Base-by-base conservation (phyloP, 805 yeast genomes). In the Starmera caribaea region DNA sequence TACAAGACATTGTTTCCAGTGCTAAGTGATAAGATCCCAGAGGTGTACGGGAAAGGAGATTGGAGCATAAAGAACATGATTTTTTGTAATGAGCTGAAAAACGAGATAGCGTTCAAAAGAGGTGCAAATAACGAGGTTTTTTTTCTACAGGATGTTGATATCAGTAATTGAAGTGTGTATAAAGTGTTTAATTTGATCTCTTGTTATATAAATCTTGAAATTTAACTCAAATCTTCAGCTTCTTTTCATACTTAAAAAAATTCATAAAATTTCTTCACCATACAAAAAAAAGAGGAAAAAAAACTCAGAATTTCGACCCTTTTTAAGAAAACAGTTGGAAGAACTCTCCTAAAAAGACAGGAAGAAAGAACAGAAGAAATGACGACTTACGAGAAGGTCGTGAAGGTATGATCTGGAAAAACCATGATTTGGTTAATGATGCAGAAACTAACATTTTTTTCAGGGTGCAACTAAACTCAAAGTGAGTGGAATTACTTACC, bases 321-420 rank as follows among this genome's bases (percentile, higher is more conserved):
- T 21, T 21, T 21, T 3, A 21, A 21, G 7, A 21, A 21, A 21
- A 21, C 4, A 21, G n/a, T n/a, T n/a, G n/a, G 7, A 21, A 21
- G 7, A 21, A 21, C 6, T 9, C 26, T 5, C 6, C 26, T 7
- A 7, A 21, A 9, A 21, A 21, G 8, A 21, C 26, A 3, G 8
- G 26, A 21, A 21, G 26, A 7, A 21, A 21, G 26, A 29, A 75
- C 76, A 17, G 14, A 11, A 35, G 12, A 29, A 31, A 75, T 76
- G 83, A 74, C 81, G 2, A 75, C 83, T 1, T 79, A 77, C 54
- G 81, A 79, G 45, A 83, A 82, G 61, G 67, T 81, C 43, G 92
- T 83, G 47, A 84, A 83, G 65, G 78, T 66, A 8, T 9, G 15
- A 16, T 24, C 10, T 15, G 10, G 15, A 27, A 4, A 9, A 11